Base-by-base conservation (phyloP, 208 protist genomes). In the Zelonia costaricensis region DNA sequence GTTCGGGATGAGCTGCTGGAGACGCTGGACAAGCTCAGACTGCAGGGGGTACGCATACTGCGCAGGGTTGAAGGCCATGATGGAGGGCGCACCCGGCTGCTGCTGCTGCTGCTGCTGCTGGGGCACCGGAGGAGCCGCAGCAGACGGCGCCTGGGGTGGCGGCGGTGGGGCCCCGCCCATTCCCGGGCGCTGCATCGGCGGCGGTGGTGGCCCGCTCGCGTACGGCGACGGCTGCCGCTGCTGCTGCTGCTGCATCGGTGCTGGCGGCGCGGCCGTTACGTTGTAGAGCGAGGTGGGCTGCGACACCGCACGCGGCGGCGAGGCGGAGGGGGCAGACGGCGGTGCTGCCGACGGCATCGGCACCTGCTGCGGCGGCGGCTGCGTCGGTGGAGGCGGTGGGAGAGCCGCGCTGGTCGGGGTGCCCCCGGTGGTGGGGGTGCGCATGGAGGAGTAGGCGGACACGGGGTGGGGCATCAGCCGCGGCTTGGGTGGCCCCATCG, bases 391-490 rank as follows among this genome's bases (percentile, higher is more conserved):
- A 10, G 25, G 13, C 20, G 62, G 28, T n/a, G 53, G 66, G 31
- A 67, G 55, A 31, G 74, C 67, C 25, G 30, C 39, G 27, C 28
- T 38, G 0, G 39, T 30, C 10, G 60, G 36, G 30, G 45, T 30
- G 10, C 46, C 30, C 4, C 31, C 47, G 6, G 53, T 30, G 22
- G 4, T 58, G 2, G 51, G 44, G 27, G 35, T 7, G 5, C 52
- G 67, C 74, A 62, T 79, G 22, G 82, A 87, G 31, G 86, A 84
- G 64, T 85, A 88, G 18, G 63, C 38, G 0, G 82, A 89, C 15
- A 88, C 84, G 7, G 82, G 80, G 53, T 92, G 73, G 13, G 79
- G 86, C 82, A 88, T 85, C 9, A 88, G 78, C 5, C 80, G 74
- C 49, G 86, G 72, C 48, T 74, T 68, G 8, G 75, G 69, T 30